Base-by-base conservation (phyloP, 2,329 filamentous ascomycete genomes). In the Chaetomiaceae sp. region DNA sequence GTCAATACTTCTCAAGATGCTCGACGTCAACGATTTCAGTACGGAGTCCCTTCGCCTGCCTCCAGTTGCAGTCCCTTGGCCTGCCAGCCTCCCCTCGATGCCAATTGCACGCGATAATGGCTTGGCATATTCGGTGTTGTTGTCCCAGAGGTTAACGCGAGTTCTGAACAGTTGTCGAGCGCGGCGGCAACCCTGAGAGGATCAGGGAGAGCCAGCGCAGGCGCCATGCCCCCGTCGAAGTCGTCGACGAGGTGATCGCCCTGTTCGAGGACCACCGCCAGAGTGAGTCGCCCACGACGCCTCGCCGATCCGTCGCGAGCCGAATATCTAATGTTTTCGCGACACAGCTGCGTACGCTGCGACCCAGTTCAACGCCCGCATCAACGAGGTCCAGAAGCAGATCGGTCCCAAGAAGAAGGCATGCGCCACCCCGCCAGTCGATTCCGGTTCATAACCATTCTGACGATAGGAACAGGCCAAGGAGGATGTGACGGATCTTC, bases 351-450 rank as follows among this genome's bases (percentile, higher is more conserved):
- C 56, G 22, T 65, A 65, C 51, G 53, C 61, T 22, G 61, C 63
- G 44, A 89, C 85, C 19, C 89, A 95, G 70, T 81, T 94, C 63
- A 87, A 87, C 61, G 84, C 84, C 64, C 84, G 88, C 74, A 91
- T 96, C 72, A 97, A 97, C 74, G 84, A 82, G 19, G 81, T 90
- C 27, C 89, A 95, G 70, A 96, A 95, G 74, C 84, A 91, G 69
- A 95, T 97, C 67, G 90, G 88, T 17, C 76, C 82, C 65, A 95
- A 92, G 79, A 96, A 95, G 77, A 96, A 95, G 85, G 84, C 83
- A 61, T 56, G 65, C 39, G 22, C 27, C 37, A 25, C 25, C n/a
- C n/a, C 19, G 22, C 33, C 20, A 39, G 3, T 14, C 15, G 19
- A n/a, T 11, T 20, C 23, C 19, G 38, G 15, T 25, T 7, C 3